Evolutionary conservation across 371 early-diverging fungal species (phyloP).

Genomic region (Smittium mucronatum): DNA sequence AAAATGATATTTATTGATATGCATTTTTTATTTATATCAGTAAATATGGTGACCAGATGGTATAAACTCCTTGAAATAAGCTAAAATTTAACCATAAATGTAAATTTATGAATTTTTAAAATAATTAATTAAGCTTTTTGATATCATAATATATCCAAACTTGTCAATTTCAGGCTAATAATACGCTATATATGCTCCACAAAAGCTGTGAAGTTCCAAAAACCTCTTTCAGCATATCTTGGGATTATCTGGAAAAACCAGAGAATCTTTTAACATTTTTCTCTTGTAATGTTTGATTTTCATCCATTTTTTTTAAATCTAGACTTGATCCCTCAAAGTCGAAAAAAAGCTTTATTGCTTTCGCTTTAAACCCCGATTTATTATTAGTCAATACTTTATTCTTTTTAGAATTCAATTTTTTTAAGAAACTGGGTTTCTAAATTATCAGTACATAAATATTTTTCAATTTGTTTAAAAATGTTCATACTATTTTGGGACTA

Average conservation of each 20-base stretch:
- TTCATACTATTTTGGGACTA: background rate
- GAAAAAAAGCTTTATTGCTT: background rate
- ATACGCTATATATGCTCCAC: background rate
- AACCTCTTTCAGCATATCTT: background rate
- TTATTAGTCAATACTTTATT: background rate
- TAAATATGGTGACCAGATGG: background rate
- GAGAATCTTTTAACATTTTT: background rate
- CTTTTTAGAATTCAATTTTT: background rate
- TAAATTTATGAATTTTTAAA: background rate
- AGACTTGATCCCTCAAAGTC: background rate
- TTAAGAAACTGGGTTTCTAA: background rate
- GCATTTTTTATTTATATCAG: background rate
- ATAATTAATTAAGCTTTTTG: background rate
- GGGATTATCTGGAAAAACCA: background rate
- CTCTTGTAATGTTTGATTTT: background rate
- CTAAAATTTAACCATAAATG: background rate
- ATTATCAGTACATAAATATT: background rate
- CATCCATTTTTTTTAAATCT: background rate
- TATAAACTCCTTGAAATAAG: background rate
- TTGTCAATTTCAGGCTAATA: background rate
- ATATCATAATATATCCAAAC: background rate
- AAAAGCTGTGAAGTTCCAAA: background rate
- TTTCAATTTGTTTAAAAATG: background rate
- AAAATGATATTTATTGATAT: background rate
- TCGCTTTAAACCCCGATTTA: background rate